These are phyloP conservation scores for Aristolochia contorta DNA, from an alignment of 164 flowering plant species.

Conservation along the genomic window DNA sequence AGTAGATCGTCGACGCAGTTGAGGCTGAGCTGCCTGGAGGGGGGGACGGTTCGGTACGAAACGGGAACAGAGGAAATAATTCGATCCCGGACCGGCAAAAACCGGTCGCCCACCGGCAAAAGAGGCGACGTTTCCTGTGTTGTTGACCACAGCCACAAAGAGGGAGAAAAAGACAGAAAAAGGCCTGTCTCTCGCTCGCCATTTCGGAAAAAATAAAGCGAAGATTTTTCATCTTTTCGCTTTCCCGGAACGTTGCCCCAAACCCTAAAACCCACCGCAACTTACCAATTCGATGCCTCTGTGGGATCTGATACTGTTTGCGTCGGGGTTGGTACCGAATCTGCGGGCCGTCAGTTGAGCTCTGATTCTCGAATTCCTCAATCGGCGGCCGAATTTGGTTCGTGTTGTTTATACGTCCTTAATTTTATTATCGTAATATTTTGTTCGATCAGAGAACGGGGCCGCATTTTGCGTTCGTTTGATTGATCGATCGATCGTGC, in stretches of 20 bases:
- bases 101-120: conserved; percentile 18
- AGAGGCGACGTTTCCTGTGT: conserved; percentile 19
- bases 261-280: conserved; percentile 1
- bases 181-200: conserved; percentile 2
- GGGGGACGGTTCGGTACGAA: too few species aligned
- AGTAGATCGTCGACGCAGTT: too few species aligned
- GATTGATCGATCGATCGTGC: too few species aligned
- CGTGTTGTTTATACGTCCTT: background rate
- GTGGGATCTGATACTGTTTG: background rate
- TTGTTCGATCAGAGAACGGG: too few species aligned
- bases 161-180: background rate
- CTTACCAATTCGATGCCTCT: conserved; percentile 1
- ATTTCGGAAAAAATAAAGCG: background rate
- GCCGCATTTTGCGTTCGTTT: too few species aligned
- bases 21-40: too few species aligned
- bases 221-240: too few species aligned
- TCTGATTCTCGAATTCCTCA: conserved; percentile 3
- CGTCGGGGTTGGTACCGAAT: conserved; percentile 1
- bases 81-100: conserved; percentile 15
- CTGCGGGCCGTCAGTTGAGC: conserved; percentile 8
- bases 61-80: too few species aligned
- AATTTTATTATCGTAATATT: too few species aligned
- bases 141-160: background rate
- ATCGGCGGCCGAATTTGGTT: conserved; percentile 2
- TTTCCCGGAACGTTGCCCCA: conserved; percentile 8